Evolutionary conservation across 2,329 filamentous ascomycete species (phyloP).

Genomic region (Calonectria leucothoes): DNA sequence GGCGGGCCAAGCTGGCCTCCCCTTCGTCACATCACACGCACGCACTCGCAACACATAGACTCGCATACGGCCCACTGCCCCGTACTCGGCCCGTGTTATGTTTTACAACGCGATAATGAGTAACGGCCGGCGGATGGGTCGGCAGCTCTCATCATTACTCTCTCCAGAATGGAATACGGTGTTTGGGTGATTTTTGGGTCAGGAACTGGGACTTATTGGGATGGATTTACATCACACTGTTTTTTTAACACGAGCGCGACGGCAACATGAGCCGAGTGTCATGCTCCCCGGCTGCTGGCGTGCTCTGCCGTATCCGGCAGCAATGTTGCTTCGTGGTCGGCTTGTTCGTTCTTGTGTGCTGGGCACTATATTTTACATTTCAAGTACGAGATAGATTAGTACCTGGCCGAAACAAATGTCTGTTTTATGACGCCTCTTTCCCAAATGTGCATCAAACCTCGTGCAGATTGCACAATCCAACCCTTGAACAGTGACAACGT

Average conservation of each 20-base stretch:
- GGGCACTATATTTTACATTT: constrained; percentile 32
- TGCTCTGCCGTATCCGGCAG: constrained; percentile 19
- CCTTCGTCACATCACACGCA: constrained; percentile 22
- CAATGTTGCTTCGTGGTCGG: constrained; percentile 14
- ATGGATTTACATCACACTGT: constrained; percentile 20
- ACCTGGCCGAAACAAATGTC: constrained; percentile 1
- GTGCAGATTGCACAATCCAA: too few species aligned
- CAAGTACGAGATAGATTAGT: constrained; percentile 19
- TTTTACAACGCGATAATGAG: constrained; percentile 6
- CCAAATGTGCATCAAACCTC: too few species aligned
- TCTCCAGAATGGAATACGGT: constrained; percentile 31
- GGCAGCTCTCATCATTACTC: constrained; percentile 24
- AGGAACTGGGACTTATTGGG: constrained; percentile 27
- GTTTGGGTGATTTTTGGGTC: constrained; percentile 38
- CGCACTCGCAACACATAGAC: constrained; percentile 29
- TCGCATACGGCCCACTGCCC: constrained; percentile 24
- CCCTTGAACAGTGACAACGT: too few species aligned
- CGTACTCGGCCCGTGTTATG: constrained; percentile 21
- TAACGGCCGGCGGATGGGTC: constrained; percentile 15
- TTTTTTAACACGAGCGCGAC: constrained; percentile 14
- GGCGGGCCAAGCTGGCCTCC: constrained; percentile 18
- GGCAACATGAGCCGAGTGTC: neutral
- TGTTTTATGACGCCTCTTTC: constrained; percentile 4
- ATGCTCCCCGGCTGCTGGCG: constrained; percentile 7
- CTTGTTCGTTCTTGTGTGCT: constrained; percentile 30